Base-by-base conservation (phyloP, 1,284 basidiomycete genomes). In the Irpex sp. region DNA sequence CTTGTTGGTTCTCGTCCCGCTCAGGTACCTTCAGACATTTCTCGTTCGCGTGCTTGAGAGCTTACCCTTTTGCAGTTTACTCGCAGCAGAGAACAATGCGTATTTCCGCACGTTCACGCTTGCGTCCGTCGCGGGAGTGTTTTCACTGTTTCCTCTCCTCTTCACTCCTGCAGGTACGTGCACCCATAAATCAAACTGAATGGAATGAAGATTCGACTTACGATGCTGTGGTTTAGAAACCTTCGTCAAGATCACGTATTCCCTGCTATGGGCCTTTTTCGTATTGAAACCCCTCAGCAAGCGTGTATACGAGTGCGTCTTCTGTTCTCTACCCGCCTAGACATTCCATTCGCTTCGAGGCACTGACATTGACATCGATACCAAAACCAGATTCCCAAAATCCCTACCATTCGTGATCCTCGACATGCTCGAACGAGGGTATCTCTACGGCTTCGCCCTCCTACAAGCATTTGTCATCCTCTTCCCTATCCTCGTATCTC, bases 91-190 rank as follows among this genome's bases (percentile, higher is more conserved):
- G 64, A 85, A 87, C 68, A 87, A 94, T 61, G 86, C 88, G 1
- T 89, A 92, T 73, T 94, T 91, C 75, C 83, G 94, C 54, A 93
- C 91, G 0, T 97, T 91, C 73, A 76, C 90, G 61, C 76, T 98
- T 56, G 88, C 92, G 6, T 93, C 87, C 62, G 80, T 90, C 14
- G 84, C 94, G 0, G 94, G 95, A 1, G 80, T 95, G 33, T 92
- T 90, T 64, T 93, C 92, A 1, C 77, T 98, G 49, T 97, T 98
- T 71, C 96, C 95, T 0, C 77, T 98, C 33, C 77, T 96, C 10
- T 96, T 95, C 74, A 92, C 91, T 7, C 85, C 92, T 33, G 84
- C 80, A 67, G 93, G 93, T 90, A 67, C 66, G 82, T 67, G 28
- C 35, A 33, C 28, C 28, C 49, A 52, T 23, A 28, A 63, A n/a